These are phyloP conservation scores for Alternaria arbusti DNA, from an alignment of 2,329 filamentous ascomycete species.

Conservation along the genomic window DNA sequence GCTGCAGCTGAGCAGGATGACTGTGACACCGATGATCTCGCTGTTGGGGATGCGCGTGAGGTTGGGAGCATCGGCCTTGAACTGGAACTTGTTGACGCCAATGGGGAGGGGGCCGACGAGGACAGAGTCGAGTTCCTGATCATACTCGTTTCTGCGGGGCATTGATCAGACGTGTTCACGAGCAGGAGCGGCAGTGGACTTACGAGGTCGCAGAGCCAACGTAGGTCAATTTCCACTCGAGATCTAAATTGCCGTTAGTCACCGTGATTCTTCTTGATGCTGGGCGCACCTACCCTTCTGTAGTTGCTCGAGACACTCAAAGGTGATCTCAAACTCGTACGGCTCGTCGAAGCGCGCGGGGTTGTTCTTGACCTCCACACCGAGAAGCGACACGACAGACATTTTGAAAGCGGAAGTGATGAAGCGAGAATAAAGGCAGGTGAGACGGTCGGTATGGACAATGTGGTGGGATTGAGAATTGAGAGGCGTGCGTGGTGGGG, in stretches of 20 bases:
- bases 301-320: conserved; percentile 93
- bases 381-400: conserved; percentile 95
- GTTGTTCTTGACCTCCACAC: conserved; percentile 96
- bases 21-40: conserved; percentile 95
- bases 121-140: conserved; percentile 96
- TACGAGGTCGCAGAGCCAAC: conserved; percentile 97
- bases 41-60: conserved; percentile 89
- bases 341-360: conserved; percentile 90
- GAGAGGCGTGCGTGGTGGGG: conserved; percentile 7
- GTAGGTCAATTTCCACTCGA: conserved; percentile 99
- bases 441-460: not conserved
- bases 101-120: conserved; percentile 97
- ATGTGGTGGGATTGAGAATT: not conserved
- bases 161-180: conserved; percentile 15
- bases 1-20: conserved; percentile 93
- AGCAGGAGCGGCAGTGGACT: conserved; percentile 49
- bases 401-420: conserved; percentile 59
- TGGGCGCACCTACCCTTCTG: conserved; percentile 74
- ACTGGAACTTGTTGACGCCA: conserved; percentile 98
- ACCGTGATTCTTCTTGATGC: not conserved
- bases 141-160: conserved; percentile 79
- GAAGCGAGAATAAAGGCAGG: not conserved
- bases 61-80: conserved; percentile 92
- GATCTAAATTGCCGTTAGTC: conserved; percentile 64
- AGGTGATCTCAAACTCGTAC: conserved; percentile 98